Evolutionary conservation across 2,329 filamentous ascomycete species (phyloP).

Genomic region (Fusarium chuoi): DNA sequence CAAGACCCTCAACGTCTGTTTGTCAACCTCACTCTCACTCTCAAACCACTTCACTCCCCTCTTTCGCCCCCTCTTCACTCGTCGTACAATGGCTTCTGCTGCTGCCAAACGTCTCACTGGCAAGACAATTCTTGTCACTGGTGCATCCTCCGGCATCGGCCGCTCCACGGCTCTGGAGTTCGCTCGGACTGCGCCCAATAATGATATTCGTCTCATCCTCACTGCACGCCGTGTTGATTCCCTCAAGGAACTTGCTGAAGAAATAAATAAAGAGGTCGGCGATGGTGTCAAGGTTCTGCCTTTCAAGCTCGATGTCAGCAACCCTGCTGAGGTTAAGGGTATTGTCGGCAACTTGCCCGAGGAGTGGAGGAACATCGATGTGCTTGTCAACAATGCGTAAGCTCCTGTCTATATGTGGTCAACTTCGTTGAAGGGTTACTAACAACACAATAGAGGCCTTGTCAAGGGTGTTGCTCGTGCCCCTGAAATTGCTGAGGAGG

Average conservation of each 20-base stretch:
- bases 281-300: constrained; percentile 83
- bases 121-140: constrained; percentile 93
- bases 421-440: background rate
- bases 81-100: constrained; percentile 62
- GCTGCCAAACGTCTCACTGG: constrained; percentile 86
- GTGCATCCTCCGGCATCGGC: constrained; percentile 93
- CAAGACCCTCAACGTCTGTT: constrained; percentile 30
- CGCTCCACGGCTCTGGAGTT: constrained; percentile 88
- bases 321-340: constrained; percentile 74
- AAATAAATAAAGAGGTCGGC: constrained; percentile 81
- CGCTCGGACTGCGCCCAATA: constrained; percentile 81
- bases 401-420: constrained; percentile 47
- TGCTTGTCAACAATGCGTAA: constrained; percentile 96
- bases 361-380: constrained; percentile 85
- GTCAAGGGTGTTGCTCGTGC: constrained; percentile 90
- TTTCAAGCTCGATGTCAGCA: constrained; percentile 88
- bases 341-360: constrained; percentile 81
- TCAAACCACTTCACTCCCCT: background rate
- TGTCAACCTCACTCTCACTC: constrained; percentile 5
- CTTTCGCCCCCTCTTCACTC: constrained; percentile 16
- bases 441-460: constrained; percentile 70
- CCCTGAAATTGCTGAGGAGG: constrained; percentile 81
- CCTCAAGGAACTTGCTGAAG: constrained; percentile 77
- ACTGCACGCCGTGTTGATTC: constrained; percentile 88
- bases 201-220: constrained; percentile 83